Base-by-base conservation (phyloP, 2,329 filamentous ascomycete species). In the Calycina herbarum region DNA sequence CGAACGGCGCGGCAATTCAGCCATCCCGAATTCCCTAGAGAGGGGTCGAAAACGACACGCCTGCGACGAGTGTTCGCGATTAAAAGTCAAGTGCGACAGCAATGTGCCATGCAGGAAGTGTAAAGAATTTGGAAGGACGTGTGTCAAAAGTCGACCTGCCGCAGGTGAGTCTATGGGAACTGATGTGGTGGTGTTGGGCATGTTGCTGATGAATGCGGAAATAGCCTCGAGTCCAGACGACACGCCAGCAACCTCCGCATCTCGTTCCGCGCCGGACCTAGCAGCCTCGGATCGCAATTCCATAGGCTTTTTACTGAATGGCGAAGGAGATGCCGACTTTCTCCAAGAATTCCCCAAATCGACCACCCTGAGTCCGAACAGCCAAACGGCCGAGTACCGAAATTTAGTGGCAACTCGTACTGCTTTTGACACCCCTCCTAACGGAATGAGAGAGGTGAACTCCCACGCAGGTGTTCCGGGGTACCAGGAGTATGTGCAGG, bases 71-170 rank as follows among this genome's bases (percentile, higher is more conserved):
- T 76, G 74, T 64, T 74, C 73, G 27, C 65, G 74, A 58, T 63
- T 76, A 35, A 76, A 76, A 64, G 71, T 76, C 64, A 76, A 76
- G 66, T 76, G 74, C 65, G 74, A 76, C 65, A 74, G 72, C 59
- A 69, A 73, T 61, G 68, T 72, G 10, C 74, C 74, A 0, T 76
- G 74, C 63, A 68, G 69, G 35, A 76, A 76, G 64, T 76, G 74
- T 61, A 69, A 66, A 24, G 74, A 76, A 40, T 75, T 75, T 68
- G 74, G 73, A 20, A 68, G 74, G 57, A 68, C 60, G 24, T 75
- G 74, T 66, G 70, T 74, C 45, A 76, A 73, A 66, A 73, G 65
- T 38, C 63, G 73, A 45, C 35, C 62, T 17, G 42, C 48, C 20
- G 48, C 66, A 63, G 69, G 73, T 73, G 45, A 54, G 68, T 68